Conservation (phyloP, 148 eudicot species). For the Hydrangea macrophylla region DNA sequence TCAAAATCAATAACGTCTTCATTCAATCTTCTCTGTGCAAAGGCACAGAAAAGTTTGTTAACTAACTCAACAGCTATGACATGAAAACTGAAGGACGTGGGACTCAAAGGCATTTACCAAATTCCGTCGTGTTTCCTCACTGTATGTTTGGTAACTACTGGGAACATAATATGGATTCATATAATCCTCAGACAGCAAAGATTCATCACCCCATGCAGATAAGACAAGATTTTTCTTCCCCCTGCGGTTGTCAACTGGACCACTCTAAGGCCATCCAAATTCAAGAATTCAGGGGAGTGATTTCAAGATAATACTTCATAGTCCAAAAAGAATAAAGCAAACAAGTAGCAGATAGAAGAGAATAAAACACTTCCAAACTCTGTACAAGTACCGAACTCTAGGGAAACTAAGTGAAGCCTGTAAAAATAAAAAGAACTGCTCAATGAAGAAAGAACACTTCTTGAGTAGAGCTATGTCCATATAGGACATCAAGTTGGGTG, state of each 20-base stretch:
- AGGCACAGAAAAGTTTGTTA: slow-evolving; percentile 4
- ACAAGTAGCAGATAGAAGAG: neutral
- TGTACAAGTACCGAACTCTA: neutral
- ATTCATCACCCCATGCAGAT: slow-evolving; percentile 85
- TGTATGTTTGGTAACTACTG: slow-evolving; percentile 60
- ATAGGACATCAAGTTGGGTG: too few species aligned
- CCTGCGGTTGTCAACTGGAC: slow-evolving; percentile 67
- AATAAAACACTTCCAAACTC: neutral
- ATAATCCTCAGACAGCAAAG: slow-evolving; percentile 67
- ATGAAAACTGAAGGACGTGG: slow-evolving; percentile 6
- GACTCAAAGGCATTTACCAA: slow-evolving; percentile 46
- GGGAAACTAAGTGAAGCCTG: too few species aligned
- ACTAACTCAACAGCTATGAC: neutral
- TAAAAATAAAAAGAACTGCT: too few species aligned
- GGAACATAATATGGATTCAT: slow-evolving; percentile 63
- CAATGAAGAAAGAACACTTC: too few species aligned
- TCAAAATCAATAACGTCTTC: slow-evolving; percentile 97
- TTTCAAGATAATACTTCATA: slow-evolving; percentile 1
- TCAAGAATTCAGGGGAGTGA: slow-evolving; percentile 5
- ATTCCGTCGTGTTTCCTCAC: slow-evolving; percentile 77
- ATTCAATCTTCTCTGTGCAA: slow-evolving; percentile 70
- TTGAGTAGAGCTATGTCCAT: too few species aligned
- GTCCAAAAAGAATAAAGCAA: neutral
- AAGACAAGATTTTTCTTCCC: slow-evolving; percentile 85
- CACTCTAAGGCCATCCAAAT: slow-evolving; percentile 41